Evolutionary conservation across 1,284 basidiomycete species (phyloP).

Genomic region (Irpex sp.): DNA sequence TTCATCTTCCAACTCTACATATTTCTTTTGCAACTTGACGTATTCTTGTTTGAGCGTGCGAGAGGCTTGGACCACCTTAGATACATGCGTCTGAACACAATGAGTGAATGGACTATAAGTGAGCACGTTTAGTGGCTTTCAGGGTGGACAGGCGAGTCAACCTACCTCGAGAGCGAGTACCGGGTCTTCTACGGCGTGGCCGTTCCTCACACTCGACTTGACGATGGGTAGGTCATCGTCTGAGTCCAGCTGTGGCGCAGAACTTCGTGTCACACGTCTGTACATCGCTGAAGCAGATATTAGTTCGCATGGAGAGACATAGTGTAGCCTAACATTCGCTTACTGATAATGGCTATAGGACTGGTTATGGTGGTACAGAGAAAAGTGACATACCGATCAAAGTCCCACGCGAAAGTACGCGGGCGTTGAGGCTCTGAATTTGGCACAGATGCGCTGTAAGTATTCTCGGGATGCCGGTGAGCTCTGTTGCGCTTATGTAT

Average conservation of each 20-base stretch:
- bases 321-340: too few species aligned
- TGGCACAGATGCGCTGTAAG: too few species aligned
- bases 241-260: not conserved
- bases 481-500: too few species aligned
- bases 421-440: too few species aligned
- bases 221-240: not conserved
- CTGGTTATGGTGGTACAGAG: too few species aligned
- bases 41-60: constrained; percentile 19
- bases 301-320: not conserved
- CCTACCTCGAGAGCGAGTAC: not conserved
- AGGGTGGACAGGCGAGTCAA: not conserved
- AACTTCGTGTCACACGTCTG: not conserved
- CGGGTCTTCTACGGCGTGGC: not conserved
- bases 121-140: not conserved
- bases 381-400: too few species aligned
- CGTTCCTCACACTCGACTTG: not conserved
- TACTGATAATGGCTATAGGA: too few species aligned
- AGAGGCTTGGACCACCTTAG: constrained; percentile 19
- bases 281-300: not conserved
- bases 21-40: constrained; percentile 19
- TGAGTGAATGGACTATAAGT: too few species aligned
- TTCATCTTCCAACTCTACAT: constrained; percentile 23
- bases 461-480: too few species aligned
- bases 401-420: too few species aligned
- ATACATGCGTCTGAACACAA: constrained; percentile 21